phyloP scores from a whole-genome alignment of 352 stramenopile species.

The Phytophthora foliorum region DNA sequence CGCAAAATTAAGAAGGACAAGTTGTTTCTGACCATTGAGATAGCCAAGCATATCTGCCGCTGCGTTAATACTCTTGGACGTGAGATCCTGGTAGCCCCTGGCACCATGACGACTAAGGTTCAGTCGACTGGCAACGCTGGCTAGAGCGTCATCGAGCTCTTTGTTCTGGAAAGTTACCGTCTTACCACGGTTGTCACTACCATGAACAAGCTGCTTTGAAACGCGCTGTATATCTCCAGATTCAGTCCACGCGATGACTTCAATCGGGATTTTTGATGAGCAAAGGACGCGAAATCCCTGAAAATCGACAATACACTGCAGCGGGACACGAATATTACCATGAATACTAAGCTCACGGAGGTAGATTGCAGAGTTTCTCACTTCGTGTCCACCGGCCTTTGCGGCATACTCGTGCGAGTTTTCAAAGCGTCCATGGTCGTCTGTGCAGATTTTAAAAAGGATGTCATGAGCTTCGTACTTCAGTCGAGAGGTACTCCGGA shows the following conservation, averaged over 20 bases:
- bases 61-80: slow-evolving; percentile 78
- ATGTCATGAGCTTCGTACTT: slow-evolving; percentile 93
- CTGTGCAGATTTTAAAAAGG: slow-evolving; percentile 89
- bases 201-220: slow-evolving; percentile 86
- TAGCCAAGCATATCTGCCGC: slow-evolving; percentile 90
- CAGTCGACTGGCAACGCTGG: slow-evolving; percentile 62
- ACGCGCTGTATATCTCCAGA: slow-evolving; percentile 68
- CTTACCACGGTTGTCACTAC: slow-evolving; percentile 85
- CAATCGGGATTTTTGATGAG: slow-evolving; percentile 86
- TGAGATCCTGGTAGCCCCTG: slow-evolving; percentile 90
- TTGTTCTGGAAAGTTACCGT: slow-evolving; percentile 86
- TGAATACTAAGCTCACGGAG: slow-evolving; percentile 50
- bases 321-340: slow-evolving; percentile 66
- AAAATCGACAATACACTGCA: slow-evolving; percentile 90
- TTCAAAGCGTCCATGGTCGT: slow-evolving; percentile 94
- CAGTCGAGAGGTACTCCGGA: slow-evolving; percentile 58
- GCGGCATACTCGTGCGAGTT: slow-evolving; percentile 89
- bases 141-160: slow-evolving; percentile 77
- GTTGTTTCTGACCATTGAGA: slow-evolving; percentile 57
- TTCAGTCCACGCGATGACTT: slow-evolving; percentile 76
- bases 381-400: slow-evolving; percentile 87
- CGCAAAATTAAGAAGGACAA: slow-evolving; percentile 87
- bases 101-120: slow-evolving; percentile 90
- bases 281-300: slow-evolving; percentile 90
- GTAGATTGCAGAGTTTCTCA: slow-evolving; percentile 86